Base-by-base conservation (phyloP, 2,329 filamentous ascomycete genomes). In the Massarina eburnea region DNA sequence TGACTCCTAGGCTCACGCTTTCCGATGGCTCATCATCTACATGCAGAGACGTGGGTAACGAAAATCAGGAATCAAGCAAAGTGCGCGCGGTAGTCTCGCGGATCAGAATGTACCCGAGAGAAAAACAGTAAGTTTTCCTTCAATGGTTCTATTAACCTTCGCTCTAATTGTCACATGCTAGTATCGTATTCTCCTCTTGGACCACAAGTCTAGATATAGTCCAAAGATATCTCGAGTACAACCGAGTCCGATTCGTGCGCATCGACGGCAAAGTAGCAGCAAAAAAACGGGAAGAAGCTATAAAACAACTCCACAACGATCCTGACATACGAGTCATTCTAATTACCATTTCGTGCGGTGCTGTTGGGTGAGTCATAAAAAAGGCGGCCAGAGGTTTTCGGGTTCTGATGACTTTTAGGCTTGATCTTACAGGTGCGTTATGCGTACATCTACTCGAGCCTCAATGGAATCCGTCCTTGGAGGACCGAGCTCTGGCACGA, bases 181-280 rank as follows among this genome's bases (percentile, higher is more conserved):
- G 77, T 40, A 66, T 80, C 10, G 70, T 80, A 0, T 81, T 81
- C 43, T 79, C 77, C 0, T 73, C 62, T 0, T 81, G 78, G 78
- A 71, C 72, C 14, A 53, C 71, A 9, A 79, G 72, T 0, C 73
- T 81, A 1, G 71, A 80, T 32, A 45, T 79, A 1, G 62, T 80
- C 0, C 62, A 76, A 40, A 51, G 45, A 1, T 73, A 70, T 0
- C 58, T 81, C 0, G 46, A 63, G 0, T 43, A 71, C 14, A 54
- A 60, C 0, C 41, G 39, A 0, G 69, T 80, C 3, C 27, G 21
- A 1, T 65, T 52, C 40, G 55, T 74, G 10, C 70, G 77, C 0
- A 76, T 78, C 30, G 78, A 81, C 44, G 77, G 77, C 3, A 74
- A 71, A 18, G 68, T 76, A 0, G 64, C 68, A 0, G 70, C 72